Evolutionary conservation across 2,329 filamentous ascomycete species (phyloP).

Genomic region (Boeremia lycopersici): DNA sequence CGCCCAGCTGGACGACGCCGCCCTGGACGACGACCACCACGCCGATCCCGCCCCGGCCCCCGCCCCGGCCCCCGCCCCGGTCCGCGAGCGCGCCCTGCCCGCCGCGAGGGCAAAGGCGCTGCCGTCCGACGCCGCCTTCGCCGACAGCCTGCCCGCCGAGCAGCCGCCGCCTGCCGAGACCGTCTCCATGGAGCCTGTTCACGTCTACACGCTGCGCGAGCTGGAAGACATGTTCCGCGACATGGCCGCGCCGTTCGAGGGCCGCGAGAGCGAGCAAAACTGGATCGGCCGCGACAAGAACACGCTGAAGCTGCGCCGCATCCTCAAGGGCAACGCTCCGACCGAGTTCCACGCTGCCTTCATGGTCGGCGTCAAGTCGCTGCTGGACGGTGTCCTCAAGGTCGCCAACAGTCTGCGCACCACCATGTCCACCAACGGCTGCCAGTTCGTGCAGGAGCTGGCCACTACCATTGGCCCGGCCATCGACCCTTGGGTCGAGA

Average conservation of each 20-base stretch:
- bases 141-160: slow-evolving; percentile 54
- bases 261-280: slow-evolving; percentile 87
- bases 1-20: slow-evolving; percentile 74
- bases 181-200: slow-evolving; percentile 77
- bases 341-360: slow-evolving; percentile 76
- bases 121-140: slow-evolving; percentile 52
- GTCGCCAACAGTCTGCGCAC: slow-evolving; percentile 82
- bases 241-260: slow-evolving; percentile 83
- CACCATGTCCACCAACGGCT: slow-evolving; percentile 86
- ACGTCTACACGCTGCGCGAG: slow-evolving; percentile 83
- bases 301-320: slow-evolving; percentile 73
- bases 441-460: slow-evolving; percentile 82
- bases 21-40: slow-evolving; percentile 45
- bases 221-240: slow-evolving; percentile 85
- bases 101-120: slow-evolving; percentile 43
- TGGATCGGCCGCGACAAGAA: slow-evolving; percentile 88
- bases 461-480: slow-evolving; percentile 75
- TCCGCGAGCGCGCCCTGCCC: slow-evolving; percentile 32
- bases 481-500: slow-evolving; percentile 87
- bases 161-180: slow-evolving; percentile 67
- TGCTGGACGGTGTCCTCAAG: slow-evolving; percentile 90
- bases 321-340: slow-evolving; percentile 83
- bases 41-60: not conserved
- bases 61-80: slow-evolving; percentile 15
- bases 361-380: slow-evolving; percentile 69